Evolutionary conservation across 164 flowering plant genomes (phyloP), one percentile per base, ranked within the genome.

Genomic region (Vitis rupestris): DNA sequence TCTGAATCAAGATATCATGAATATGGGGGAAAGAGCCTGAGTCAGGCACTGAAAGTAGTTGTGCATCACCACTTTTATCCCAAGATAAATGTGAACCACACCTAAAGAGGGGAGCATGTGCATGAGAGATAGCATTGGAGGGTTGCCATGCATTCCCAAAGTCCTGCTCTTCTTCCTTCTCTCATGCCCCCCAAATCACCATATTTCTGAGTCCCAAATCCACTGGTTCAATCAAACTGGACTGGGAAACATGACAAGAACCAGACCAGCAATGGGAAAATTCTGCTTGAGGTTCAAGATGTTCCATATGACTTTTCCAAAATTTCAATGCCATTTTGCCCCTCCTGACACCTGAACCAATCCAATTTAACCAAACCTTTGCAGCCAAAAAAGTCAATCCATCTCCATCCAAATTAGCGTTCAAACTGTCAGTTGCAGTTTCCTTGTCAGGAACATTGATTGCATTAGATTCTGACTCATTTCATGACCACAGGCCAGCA

Each of bases 31-130:
- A 83, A 19, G 66, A 83, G 11, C 92, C 93, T 23, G 82, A 72
- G 60, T 76, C 81, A 29, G 93, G 96, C 2, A 88, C 74, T 30
- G 88, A 88, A 72, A 57, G 70, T 29, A 90, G 78, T 61, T 90
- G 97, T 10, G 69, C 64, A 57, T 93, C 97, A 37, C 97, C 97
- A 48, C 93, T 91, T 80, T 84, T 91, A 29, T 84, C 86, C 97
- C 93, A 89, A 9, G 92, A 91, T 72, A 91, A 81, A 75, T 91
- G 93, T 60, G 87, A 84, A 55, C 84, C 85, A 78, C 93, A 89
- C 89, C 78, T 23, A 23, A 23, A 23, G 27, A 23, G 27, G 27
- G 27, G 27, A 23, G 27, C 27, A 23, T 2, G 27, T 23, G 27
- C 27, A 23, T 23, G 27, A 23, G 27, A 23, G 27, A 23, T 23